phyloP scores from a whole-genome alignment of 768 basidiomycete genomes.

The Tulasnella sp. region DNA sequence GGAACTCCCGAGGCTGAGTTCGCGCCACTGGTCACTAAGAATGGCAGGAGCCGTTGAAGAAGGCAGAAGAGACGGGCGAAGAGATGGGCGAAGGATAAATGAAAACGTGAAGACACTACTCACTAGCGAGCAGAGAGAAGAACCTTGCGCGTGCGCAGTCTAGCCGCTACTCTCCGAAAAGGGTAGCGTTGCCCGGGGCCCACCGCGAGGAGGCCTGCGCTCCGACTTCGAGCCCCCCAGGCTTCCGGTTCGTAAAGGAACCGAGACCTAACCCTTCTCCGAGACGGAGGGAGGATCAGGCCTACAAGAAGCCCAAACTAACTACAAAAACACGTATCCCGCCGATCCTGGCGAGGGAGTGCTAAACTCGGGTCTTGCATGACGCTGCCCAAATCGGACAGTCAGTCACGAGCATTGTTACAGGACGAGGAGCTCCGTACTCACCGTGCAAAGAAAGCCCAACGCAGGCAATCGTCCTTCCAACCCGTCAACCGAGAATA shows the following conservation, averaged over 20 bases:
- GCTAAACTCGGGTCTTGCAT: neutral
- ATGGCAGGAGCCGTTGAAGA: no score
- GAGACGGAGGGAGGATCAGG: neutral
- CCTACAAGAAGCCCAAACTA: neutral
- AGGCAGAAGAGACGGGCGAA: no score
- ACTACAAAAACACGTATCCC: neutral
- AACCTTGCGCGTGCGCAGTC: neutral
- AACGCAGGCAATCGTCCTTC: neutral
- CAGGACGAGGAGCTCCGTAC: neutral
- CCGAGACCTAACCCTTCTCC: neutral
- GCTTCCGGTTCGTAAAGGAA: neutral
- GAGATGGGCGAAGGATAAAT: no score
- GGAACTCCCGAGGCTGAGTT: neutral
- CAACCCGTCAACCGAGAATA: neutral
- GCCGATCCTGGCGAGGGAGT: neutral
- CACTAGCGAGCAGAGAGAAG: neutral
- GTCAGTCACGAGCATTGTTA: neutral
- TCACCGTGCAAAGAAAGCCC: neutral
- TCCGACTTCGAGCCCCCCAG: neutral
- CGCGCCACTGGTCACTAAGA: neutral
- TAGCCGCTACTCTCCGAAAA: neutral
- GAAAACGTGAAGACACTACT: no score
- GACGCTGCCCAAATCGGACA: neutral
- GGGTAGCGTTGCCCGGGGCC: neutral
- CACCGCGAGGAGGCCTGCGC: neutral